These are phyloP conservation scores for Westerdykella sp. DNA, from an alignment of 2,329 filamentous ascomycete genomes.

Conservation along the genomic window DNA sequence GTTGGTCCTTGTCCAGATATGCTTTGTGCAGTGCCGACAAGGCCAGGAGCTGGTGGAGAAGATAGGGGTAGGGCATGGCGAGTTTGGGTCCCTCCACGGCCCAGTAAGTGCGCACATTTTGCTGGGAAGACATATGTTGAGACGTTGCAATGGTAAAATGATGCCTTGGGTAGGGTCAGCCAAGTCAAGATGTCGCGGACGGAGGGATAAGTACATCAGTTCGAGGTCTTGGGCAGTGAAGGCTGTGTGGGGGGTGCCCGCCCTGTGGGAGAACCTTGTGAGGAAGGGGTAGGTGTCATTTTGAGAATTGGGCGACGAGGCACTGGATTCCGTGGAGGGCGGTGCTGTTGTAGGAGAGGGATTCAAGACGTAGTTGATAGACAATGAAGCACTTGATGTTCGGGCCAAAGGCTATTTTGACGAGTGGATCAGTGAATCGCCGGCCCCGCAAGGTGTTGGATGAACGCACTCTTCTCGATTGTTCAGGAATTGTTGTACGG, in stretches of 20 bases:
- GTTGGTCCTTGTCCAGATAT: constrained; percentile 20
- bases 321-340: constrained; percentile 9
- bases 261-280: constrained; percentile 23
- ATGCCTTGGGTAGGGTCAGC: constrained; percentile 18
- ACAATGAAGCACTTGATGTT: constrained; percentile 8
- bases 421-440: constrained; percentile 6
- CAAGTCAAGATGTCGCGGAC: neutral
- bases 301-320: constrained; percentile 21
- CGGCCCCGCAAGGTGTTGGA: constrained; percentile 1
- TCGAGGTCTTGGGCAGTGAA: constrained; percentile 32
- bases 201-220: constrained; percentile 21
- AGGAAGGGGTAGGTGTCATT: constrained; percentile 30
- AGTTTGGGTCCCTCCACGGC: constrained; percentile 29
- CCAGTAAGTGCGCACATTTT: constrained; percentile 30
- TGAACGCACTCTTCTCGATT: constrained; percentile 11
- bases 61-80: constrained; percentile 30
- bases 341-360: constrained; percentile 8
- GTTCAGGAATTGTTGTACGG: constrained; percentile 4
- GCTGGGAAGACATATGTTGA: constrained; percentile 17
- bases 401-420: constrained; percentile 2
- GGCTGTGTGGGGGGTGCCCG: constrained; percentile 15
- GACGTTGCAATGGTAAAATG: constrained; percentile 29
- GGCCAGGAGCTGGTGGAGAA: constrained; percentile 40
- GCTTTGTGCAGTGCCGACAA: constrained; percentile 37
- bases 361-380: constrained; percentile 19